Conservation (phyloP, 163 green algal species). For the Chlamydomonas reinhardtii region DNA sequence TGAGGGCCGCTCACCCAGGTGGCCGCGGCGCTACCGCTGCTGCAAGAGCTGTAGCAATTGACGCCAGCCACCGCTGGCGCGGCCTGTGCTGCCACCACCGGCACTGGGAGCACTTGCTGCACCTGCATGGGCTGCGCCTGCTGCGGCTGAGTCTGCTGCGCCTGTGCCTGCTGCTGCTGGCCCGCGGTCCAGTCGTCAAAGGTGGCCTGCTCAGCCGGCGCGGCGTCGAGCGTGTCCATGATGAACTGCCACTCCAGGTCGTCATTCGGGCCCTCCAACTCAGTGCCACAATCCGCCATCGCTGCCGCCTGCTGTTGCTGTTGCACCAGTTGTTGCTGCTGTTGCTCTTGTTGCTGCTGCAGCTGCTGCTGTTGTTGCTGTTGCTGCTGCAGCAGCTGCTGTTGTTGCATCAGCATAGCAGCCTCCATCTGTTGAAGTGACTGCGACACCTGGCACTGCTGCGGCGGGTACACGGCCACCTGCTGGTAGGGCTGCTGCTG, state of each 20-base stretch:
- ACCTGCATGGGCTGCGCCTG: background rate
- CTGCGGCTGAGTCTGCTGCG: background rate
- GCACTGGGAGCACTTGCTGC: background rate
- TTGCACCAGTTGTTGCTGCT: background rate
- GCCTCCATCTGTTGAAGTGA: background rate
- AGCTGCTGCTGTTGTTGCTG: background rate
- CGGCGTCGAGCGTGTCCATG: conserved; percentile 28
- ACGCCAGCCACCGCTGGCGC: no score
- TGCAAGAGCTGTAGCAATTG: no score
- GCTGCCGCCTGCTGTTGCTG: background rate
- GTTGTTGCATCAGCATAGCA: background rate
- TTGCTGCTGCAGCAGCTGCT: background rate
- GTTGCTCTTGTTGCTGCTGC: background rate
- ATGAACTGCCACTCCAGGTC: conserved; percentile 35
- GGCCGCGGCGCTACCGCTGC: no score
- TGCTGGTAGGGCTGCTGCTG: background rate
- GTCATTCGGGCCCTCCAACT: background rate
- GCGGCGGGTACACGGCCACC: background rate
- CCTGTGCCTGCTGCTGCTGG: background rate
- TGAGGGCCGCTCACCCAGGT: no score
- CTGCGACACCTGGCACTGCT: background rate
- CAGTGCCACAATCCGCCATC: background rate
- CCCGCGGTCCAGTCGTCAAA: background rate
- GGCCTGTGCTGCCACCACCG: no score
- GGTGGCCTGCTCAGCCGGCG: background rate